Base-by-base conservation (phyloP, 495 filamentous ascomycete species). In the Penicillium bialowiezense region DNA sequence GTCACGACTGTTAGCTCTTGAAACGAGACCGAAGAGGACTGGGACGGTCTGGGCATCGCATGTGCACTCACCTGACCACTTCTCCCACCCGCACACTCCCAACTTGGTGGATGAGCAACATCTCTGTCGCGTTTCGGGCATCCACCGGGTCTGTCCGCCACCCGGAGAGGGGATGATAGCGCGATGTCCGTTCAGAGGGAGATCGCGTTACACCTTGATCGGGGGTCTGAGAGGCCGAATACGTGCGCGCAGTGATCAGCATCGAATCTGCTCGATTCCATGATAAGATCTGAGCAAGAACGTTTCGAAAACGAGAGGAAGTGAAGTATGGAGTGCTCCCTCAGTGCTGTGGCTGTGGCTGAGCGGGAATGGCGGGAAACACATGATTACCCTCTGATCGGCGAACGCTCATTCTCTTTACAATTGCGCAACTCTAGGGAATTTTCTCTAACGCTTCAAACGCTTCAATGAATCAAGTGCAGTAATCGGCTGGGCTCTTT, bases 21-120 rank as follows among this genome's bases (percentile, higher is more conserved):
- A 19, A 17, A 19, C 36, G 7, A 19, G 13, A 17, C 39, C 21
- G 35, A 17, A 12, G 44, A 41, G 23, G 19, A 18, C 24, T 29
- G 17, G n/a, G 14, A 17, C 39, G 9, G 48, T 62, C 39, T 56
- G n/a, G 26, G 13, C 36, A 15, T 36, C 19, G 6, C 14, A 5
- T n/a, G n/a, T 10, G 37, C 7, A 15, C 56, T 23, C 23, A 84
- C 80, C 84, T 85, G 40, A 95, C 81, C 28, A 97, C 84, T 67
- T 97, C 90, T 48, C 93, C 95, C 49, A 97, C 87, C 56, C 90
- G 93, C 55, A 97, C 87, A 68, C 79, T 89, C 54, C 92, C 92
- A 33, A 82, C 73, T 67, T 97, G 92, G 68, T 96, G 85, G 42
- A 95, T 71, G 65, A 98, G 81, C 23, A 97, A 77, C 93, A 97